These are phyloP conservation scores for Helicocarpus griseus DNA, from an alignment of 2,329 filamentous ascomycete genomes.

Conservation along the genomic window DNA sequence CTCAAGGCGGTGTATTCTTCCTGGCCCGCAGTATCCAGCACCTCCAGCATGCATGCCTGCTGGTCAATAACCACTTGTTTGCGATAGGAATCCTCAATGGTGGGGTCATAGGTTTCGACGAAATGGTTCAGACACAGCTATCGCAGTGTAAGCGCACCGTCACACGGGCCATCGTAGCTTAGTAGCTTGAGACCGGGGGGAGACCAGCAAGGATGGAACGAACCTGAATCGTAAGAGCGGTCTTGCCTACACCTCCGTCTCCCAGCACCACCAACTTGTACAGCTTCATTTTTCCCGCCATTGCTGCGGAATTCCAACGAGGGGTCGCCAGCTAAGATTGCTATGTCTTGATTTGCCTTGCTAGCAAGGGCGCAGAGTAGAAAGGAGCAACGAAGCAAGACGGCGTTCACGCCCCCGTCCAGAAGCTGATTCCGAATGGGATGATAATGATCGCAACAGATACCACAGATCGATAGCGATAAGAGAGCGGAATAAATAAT, in stretches of 20 bases:
- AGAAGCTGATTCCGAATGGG: neutral
- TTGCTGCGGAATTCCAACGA: constrained; percentile 32
- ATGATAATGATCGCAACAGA: neutral
- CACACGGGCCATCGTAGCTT: no score
- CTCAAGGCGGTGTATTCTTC: constrained; percentile 96
- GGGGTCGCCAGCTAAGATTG: neutral
- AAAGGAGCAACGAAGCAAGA: neutral
- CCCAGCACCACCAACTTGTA: constrained; percentile 94
- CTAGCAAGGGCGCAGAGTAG: constrained; percentile 3
- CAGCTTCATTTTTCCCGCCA: constrained; percentile 84
- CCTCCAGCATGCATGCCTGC: constrained; percentile 88
- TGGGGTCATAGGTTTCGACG: constrained; percentile 75
- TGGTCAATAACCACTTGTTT: constrained; percentile 76
- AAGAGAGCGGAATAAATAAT: neutral
- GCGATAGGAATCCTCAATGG: constrained; percentile 59
- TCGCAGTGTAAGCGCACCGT: constrained; percentile 7
- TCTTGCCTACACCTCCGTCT: constrained; percentile 90
- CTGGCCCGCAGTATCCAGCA: constrained; percentile 92
- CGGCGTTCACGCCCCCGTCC: no score
- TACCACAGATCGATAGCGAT: neutral
- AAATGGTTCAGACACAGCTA: constrained; percentile 96
- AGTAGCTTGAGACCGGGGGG: neutral
- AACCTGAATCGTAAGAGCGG: constrained; percentile 77
- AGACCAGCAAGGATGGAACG: constrained; percentile 12
- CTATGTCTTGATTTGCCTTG: neutral